Conservation (phyloP, 1,284 basidiomycete genomes). For the Spongiforma sp. region DNA sequence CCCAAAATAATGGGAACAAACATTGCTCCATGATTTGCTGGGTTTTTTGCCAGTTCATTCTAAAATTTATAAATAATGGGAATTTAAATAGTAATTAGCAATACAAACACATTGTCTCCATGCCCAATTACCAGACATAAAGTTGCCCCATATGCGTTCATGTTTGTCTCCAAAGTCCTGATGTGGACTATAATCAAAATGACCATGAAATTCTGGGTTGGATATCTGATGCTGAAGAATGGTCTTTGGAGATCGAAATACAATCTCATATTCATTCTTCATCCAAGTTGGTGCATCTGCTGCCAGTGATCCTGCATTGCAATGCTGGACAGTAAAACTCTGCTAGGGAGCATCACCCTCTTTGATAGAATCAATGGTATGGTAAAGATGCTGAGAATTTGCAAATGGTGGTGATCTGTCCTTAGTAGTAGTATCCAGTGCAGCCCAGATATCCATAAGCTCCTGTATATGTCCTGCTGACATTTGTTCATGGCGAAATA, state of each 20-base stretch:
- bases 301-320: background rate
- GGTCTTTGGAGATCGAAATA: background rate
- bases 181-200: background rate
- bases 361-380: background rate
- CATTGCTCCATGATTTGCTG: background rate
- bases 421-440: too few species aligned
- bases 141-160: background rate
- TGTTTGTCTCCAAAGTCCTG: background rate
- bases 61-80: background rate
- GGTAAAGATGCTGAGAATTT: background rate
- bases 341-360: background rate
- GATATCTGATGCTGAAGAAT: background rate
- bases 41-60: background rate
- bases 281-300: background rate
- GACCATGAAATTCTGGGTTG: background rate
- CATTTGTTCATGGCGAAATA: background rate
- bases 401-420: background rate
- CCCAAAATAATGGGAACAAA: background rate
- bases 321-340: background rate
- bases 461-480: background rate
- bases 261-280: background rate
- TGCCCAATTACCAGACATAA: background rate
- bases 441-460: background rate
- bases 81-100: background rate
- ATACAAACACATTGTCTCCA: background rate